Evolutionary conservation across 352 stramenopile genomes (phyloP).

Genomic region (Pythium inflatum): DNA sequence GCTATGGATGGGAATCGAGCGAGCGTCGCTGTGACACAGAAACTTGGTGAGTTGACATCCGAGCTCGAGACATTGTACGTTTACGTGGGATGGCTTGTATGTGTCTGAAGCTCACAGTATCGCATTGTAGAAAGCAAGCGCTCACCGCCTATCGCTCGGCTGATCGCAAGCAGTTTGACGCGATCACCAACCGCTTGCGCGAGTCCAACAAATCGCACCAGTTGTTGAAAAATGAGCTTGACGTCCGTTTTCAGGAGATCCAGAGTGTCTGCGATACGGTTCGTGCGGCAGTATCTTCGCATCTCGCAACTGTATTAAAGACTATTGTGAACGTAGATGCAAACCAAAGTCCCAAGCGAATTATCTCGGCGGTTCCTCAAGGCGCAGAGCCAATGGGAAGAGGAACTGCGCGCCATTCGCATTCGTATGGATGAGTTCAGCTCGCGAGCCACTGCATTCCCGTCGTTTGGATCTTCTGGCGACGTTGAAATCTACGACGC

Average conservation of each 20-base stretch:
- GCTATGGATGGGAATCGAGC: background rate
- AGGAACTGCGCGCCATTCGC: constrained; percentile 44
- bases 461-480: background rate
- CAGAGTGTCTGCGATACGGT: constrained; percentile 47
- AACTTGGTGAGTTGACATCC: constrained; percentile 43
- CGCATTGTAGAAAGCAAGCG: constrained; percentile 46
- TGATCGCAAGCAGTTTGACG: constrained; percentile 67
- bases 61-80: constrained; percentile 51
- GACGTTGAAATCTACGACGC: constrained; percentile 27
- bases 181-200: constrained; percentile 57
- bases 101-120: background rate
- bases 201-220: constrained; percentile 53
- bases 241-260: constrained; percentile 46
- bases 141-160: constrained; percentile 41
- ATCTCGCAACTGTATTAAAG: too few species aligned
- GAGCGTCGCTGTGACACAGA: constrained; percentile 36
- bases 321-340: constrained; percentile 39
- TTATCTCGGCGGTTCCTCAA: constrained; percentile 53
- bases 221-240: constrained; percentile 49
- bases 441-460: background rate
- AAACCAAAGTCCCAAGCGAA: constrained; percentile 56
- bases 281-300: background rate
- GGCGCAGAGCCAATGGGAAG: constrained; percentile 47
- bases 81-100: background rate
- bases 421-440: constrained; percentile 42